Percentiles rank a stretch among this genome's conserved stretches.
Conservation (phyloP, 768 basidiomycete genomes). For the Ephemerocybe angulata region DNA sequence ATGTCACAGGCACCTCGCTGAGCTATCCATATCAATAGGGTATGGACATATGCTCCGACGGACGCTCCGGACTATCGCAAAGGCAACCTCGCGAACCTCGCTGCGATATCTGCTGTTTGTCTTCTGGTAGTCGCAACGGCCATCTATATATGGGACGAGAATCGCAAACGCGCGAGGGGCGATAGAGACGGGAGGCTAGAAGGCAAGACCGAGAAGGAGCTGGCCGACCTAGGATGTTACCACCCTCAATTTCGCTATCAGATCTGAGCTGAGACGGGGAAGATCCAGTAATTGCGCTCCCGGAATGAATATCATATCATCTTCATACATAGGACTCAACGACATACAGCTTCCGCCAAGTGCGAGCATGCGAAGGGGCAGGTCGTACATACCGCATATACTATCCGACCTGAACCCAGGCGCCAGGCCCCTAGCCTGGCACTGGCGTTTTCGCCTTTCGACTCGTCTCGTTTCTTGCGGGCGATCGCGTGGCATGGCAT, state of each 20-base stretch:
- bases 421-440: no score
- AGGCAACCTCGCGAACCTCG: conserved; percentile 45
- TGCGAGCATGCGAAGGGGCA: no score
- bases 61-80: conserved; percentile 46
- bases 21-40: conserved; percentile 21
- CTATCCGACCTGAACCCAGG: no score
- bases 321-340: no score
- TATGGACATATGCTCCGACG: conserved; percentile 45
- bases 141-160: conserved; percentile 40
- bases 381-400: no score
- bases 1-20: background rate
- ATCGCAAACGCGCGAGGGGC: conserved; percentile 39
- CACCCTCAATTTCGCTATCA: conserved; percentile 46
- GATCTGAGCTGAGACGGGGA: no score
- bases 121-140: conserved; percentile 28
- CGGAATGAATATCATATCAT: no score
- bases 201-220: conserved; percentile 34
- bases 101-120: conserved; percentile 29
- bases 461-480: no score
- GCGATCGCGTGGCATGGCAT: no score
- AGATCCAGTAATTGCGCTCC: no score
- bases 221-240: conserved; percentile 39
- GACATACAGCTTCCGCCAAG: no score
- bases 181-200: conserved; percentile 38
- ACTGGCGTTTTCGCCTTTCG: no score